Conservation (phyloP, 2,329 filamentous ascomycete species). For the Talaromyces sp. region DNA sequence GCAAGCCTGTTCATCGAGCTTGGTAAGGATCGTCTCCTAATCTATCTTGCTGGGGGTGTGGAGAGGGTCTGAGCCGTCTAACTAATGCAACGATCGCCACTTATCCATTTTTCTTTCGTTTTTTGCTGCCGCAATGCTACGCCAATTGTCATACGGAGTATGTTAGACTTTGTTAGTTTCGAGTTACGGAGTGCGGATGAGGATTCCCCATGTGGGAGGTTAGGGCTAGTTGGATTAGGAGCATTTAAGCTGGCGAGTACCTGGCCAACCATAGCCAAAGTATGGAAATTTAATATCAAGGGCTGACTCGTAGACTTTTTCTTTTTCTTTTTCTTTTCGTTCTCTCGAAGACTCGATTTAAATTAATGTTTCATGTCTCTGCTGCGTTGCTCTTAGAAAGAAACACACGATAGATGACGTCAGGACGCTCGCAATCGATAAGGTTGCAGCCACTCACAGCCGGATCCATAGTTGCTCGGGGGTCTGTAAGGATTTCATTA, state of each 20-base stretch:
- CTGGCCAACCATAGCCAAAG: neutral
- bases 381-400: neutral
- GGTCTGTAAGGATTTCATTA: neutral
- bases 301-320: neutral
- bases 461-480: neutral
- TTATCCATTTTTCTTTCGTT: neutral
- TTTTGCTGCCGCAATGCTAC: neutral
- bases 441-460: neutral
- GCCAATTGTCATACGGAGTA: neutral
- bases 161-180: neutral
- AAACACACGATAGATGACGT: neutral
- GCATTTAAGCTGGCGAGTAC: neutral
- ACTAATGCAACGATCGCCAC: slow-evolving; percentile 5
- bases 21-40: neutral
- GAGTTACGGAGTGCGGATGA: neutral
- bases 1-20: neutral
- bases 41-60: neutral
- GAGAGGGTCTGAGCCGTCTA: neutral
- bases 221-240: neutral
- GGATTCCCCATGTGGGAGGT: neutral
- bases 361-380: neutral
- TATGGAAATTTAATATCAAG: neutral
- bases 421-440: neutral
- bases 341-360: neutral
- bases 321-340: neutral